A percentile compares a stretch with the other conserved stretches of the same genome.
Conservation (phyloP, 2,329 filamentous ascomycete genomes). For the Byssothecium circinans region DNA sequence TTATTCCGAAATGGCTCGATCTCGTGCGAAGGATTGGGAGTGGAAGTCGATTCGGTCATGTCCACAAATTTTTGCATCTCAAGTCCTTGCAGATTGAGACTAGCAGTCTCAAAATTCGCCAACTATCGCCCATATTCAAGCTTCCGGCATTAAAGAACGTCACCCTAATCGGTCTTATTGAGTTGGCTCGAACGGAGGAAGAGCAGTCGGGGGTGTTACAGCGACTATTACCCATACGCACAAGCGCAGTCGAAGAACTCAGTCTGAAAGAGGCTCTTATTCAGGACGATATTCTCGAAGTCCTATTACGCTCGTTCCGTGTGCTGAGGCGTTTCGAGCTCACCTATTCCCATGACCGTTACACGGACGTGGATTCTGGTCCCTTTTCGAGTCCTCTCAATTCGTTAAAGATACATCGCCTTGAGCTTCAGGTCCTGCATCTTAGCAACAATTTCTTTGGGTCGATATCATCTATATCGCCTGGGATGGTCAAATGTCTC, state of each 20-base stretch:
- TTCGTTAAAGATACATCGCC: constrained; percentile 15
- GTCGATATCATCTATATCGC: too few relatives aligned
- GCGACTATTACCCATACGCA: constrained; percentile 16
- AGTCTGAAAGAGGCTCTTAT: constrained; percentile 15
- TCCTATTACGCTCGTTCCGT: constrained; percentile 20
- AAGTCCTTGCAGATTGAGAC: constrained; percentile 19
- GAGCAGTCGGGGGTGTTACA: constrained; percentile 10
- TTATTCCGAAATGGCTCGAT: constrained; percentile 22
- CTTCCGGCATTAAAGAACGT: constrained; percentile 24
- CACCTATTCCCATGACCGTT: constrained; percentile 4
- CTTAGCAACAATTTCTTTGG: too few relatives aligned
- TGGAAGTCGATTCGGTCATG: constrained; percentile 10
- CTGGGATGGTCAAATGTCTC: too few relatives aligned
- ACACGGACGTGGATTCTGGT: constrained; percentile 3
- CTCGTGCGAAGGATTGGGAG: constrained; percentile 20
- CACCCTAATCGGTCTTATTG: constrained; percentile 12
- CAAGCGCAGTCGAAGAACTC: constrained; percentile 21
- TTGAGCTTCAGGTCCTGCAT: constrained; percentile 14
- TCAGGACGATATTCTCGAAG: constrained; percentile 9
- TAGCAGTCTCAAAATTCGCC: constrained; percentile 9
- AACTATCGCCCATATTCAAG: constrained; percentile 25
- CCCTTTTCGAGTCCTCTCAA: constrained; percentile 6
- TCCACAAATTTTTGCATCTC: constrained; percentile 24
- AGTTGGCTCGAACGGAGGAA: constrained; percentile 1
- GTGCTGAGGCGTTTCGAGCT: constrained; percentile 21